These are phyloP conservation scores for Leccinum imitatum DNA, from an alignment of 768 basidiomycete genomes.

Conservation along the genomic window DNA sequence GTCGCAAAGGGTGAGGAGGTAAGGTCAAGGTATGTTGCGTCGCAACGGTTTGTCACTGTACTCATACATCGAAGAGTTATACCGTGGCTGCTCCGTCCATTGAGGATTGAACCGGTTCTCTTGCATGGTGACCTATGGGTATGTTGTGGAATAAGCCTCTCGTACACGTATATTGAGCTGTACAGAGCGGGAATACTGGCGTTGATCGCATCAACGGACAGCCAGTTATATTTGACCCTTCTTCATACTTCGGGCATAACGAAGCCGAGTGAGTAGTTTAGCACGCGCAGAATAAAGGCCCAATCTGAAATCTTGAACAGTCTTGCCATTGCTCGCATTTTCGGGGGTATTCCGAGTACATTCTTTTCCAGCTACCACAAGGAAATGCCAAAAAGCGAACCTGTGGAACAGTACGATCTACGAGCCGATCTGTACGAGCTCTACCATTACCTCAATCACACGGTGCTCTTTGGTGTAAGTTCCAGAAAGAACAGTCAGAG, in stretches of 20 bases:
- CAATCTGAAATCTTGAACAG: slow-evolving; percentile 36
- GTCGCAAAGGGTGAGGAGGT: slow-evolving; percentile 53
- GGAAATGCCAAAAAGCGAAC: slow-evolving; percentile 60
- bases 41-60: background rate
- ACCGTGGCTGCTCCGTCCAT: slow-evolving; percentile 59
- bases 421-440: slow-evolving; percentile 72
- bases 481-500: background rate
- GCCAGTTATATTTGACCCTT: slow-evolving; percentile 76
- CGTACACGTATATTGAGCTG: background rate
- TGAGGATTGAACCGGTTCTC: slow-evolving; percentile 64
- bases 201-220: slow-evolving; percentile 50
- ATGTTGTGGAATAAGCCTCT: slow-evolving; percentile 19
- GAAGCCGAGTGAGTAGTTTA: slow-evolving; percentile 69
- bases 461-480: slow-evolving; percentile 74
- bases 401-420: slow-evolving; percentile 60
- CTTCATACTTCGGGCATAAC: slow-evolving; percentile 77
- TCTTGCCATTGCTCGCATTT: slow-evolving; percentile 75
- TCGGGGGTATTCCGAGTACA: slow-evolving; percentile 65
- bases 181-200: slow-evolving; percentile 73
- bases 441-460: slow-evolving; percentile 83
- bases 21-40: slow-evolving; percentile 40
- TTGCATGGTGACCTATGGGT: slow-evolving; percentile 85
- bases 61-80: slow-evolving; percentile 53
- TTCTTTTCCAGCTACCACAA: slow-evolving; percentile 70
- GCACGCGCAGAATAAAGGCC: background rate